Base-by-base conservation (phyloP, 2,329 filamentous ascomycete genomes). In the Pseudogymnoascus sp. region DNA sequence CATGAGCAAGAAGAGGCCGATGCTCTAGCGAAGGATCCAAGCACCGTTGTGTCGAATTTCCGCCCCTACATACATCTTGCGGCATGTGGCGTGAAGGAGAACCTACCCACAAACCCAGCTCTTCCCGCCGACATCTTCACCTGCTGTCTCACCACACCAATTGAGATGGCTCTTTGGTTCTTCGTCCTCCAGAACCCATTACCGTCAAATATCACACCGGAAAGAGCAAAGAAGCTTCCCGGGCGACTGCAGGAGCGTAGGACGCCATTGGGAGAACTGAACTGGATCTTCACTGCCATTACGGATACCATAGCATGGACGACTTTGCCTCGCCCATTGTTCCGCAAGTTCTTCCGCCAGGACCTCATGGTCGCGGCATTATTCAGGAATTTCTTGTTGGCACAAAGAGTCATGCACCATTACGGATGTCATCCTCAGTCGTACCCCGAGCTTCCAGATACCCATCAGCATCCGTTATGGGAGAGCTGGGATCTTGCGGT, bases 271-370 rank as follows among this genome's bases (percentile, higher is more conserved):
- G 94, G 94, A 65, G 94, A 99, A 76, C 80, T 99, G 12, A 99
- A 99, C 71, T 99, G 94, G 94, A 99, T 99, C 36, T 97, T 99
- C 72, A 99, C 94, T 0, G 94, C 94, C 61, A 97, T 99, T 67
- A 99, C 94, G 0, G 94, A 99, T 73, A 97, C 93, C 1, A 99
- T 99, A 70, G 94, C 94, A 0, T 99, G 94, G 94, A 97, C 96
- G 33, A 95, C 91, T 4, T 78, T 99, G 3, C 91, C 92, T 2
- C 88, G 93, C 51, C 85, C 92, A 17, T 79, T 97, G 9, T 99
- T 99, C 77, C 92, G 96, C 75, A 96, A 96, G 74, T 90, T 97
- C 64, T 99, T 99, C 75, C 81, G 94, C 42, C 94, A 99, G 74
- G 94, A 99, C 74, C 81, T 99, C 10, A 97, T 99, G 92, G 94